Evolutionary conservation across 345 rosid species (phyloP).

Genomic region (Bruguiera parviflora): DNA sequence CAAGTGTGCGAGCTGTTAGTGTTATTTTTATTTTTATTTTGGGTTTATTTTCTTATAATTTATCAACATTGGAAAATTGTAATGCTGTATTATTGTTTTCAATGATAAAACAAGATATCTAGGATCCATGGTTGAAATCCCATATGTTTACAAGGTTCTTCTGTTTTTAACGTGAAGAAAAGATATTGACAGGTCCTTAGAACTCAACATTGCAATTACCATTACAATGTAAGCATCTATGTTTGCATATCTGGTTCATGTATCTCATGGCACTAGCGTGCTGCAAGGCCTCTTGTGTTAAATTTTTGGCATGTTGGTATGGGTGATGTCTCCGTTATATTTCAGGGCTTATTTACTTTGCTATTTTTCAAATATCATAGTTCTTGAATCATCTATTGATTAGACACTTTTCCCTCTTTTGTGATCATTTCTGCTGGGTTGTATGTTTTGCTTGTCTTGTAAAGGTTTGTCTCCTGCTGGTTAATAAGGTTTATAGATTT

Average conservation of each 20-base stretch:
- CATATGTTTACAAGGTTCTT: background rate
- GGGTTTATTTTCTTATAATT: background rate
- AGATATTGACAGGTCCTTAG: background rate
- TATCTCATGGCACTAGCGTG: background rate
- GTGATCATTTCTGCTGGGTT: constrained; percentile 10
- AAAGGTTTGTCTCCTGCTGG: constrained; percentile 11
- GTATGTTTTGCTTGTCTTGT: constrained; percentile 21
- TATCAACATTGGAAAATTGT: too few species aligned
- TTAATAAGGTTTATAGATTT: constrained; percentile 16
- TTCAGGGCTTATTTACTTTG: background rate
- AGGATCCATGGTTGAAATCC: background rate
- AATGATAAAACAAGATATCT: background rate
- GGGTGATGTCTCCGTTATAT: background rate
- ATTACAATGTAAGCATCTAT: too few species aligned
- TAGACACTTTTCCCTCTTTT: background rate
- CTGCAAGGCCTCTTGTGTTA: background rate
- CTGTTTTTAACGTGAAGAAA: background rate
- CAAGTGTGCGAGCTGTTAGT: too few species aligned
- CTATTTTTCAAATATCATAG: background rate
- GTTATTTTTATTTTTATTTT: background rate
- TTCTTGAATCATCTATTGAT: constrained; percentile 7
- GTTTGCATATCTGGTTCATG: too few species aligned
- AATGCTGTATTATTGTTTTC: too few species aligned
- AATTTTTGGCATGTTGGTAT: background rate
- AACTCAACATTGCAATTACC: too few species aligned